phyloP scores from a whole-genome alignment of 192 early-diverging fungal species.

The Coemansia reversa region DNA sequence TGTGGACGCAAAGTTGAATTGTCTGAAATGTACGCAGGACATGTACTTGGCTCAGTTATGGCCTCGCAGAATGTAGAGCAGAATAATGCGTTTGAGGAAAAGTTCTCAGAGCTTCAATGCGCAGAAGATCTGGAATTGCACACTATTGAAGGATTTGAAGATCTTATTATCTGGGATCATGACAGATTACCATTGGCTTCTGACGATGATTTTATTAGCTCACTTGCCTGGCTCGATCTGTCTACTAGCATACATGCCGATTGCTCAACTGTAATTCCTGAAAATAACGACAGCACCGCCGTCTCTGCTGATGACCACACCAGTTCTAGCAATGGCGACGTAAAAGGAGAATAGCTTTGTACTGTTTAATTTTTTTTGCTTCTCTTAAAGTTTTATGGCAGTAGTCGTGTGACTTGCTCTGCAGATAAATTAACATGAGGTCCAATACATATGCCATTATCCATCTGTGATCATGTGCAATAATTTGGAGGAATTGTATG shows the following conservation, averaged over 20 bases:
- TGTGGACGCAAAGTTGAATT: constrained; percentile 23
- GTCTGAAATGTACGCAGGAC: constrained; percentile 25
- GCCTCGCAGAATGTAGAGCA: background rate
- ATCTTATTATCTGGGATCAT: constrained; percentile 45
- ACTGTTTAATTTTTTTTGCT: background rate
- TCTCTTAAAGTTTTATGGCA: background rate
- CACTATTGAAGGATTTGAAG: constrained; percentile 21
- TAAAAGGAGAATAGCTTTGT: background rate
- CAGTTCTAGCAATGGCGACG: background rate
- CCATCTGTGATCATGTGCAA: too few relatives aligned
- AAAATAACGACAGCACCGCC: background rate
- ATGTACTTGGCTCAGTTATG: constrained; percentile 25
- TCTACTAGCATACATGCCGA: constrained; percentile 42
- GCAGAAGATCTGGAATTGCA: constrained; percentile 24
- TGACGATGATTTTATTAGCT: constrained; percentile 42
- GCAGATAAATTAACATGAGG: background rate
- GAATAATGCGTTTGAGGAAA: constrained; percentile 35
- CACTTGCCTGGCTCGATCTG: constrained; percentile 37
- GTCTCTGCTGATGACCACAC: background rate
- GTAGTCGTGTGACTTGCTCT: background rate
- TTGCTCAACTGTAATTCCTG: constrained; percentile 8
- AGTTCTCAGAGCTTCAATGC: constrained; percentile 1
- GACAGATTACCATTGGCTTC: constrained; percentile 30
- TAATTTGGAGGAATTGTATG: too few relatives aligned
- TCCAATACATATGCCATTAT: background rate